Percentiles rank a stretch among this genome's conserved stretches.
Evolutionary conservation across 495 filamentous ascomycete genomes (phyloP).

Genomic region (Aspergillus sparsus): DNA sequence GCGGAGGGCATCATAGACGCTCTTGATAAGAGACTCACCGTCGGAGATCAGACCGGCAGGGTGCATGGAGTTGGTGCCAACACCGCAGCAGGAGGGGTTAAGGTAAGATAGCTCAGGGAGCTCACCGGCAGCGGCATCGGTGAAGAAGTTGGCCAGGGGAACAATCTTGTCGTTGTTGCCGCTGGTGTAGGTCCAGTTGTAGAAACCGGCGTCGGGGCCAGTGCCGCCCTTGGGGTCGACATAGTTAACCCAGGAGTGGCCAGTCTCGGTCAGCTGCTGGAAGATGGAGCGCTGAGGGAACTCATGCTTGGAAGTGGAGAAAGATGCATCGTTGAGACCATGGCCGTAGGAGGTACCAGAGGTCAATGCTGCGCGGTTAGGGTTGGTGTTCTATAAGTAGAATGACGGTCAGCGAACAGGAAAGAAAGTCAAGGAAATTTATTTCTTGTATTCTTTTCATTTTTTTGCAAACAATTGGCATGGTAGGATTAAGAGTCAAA

Average conservation of each 20-base stretch:
- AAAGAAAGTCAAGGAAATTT: too few relatives aligned
- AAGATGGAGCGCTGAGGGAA: conserved; percentile 49
- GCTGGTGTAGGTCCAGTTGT: conserved; percentile 44
- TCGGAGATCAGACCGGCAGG: conserved; percentile 46
- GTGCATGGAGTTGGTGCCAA: conserved; percentile 50
- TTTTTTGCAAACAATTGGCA: not conserved
- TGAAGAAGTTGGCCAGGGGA: conserved; percentile 38
- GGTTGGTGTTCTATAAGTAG: conserved; percentile 42
- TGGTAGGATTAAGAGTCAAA: not conserved
- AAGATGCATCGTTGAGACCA: conserved; percentile 47
- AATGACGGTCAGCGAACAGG: too few relatives aligned
- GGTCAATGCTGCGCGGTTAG: conserved; percentile 49
- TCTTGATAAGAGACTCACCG: conserved; percentile 52
- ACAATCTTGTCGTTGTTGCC: conserved; percentile 36
- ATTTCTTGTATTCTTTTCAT: too few relatives aligned
- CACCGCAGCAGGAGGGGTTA: conserved; percentile 54
- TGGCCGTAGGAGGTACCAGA: conserved; percentile 51
- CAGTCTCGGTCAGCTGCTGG: conserved; percentile 46
- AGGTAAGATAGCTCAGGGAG: conserved; percentile 52
- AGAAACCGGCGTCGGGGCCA: conserved; percentile 39
- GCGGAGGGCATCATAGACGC: conserved; percentile 52
- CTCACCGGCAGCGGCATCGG: conserved; percentile 38
- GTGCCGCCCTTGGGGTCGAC: conserved; percentile 43
- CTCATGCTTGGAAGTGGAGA: conserved; percentile 38
- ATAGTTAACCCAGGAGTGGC: conserved; percentile 54